Percentiles rank a stretch among this genome's conserved stretches.
Evolutionary conservation across 805 yeast genomes (phyloP).

Genomic region (Nakazawaea pomicola): DNA sequence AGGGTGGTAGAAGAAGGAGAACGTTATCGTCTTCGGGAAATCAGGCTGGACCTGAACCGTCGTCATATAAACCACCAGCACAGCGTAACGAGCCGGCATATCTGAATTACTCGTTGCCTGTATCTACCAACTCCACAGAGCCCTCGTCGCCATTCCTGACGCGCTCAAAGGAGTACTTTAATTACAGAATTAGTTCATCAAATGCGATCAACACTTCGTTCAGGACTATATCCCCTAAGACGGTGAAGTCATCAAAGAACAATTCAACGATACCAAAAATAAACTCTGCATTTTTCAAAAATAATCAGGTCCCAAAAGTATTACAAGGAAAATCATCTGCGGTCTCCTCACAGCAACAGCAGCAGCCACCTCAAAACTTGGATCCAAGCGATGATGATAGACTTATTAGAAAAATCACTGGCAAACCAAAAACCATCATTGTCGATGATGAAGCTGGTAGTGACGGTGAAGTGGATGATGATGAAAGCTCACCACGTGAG

Average conservation of each 20-base stretch:
- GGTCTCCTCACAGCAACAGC: no score
- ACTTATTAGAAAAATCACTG: slow-evolving; percentile 5
- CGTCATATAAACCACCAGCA: no score
- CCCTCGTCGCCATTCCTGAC: slow-evolving; percentile 8
- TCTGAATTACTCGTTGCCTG: slow-evolving; percentile 2
- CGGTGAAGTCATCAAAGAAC: not conserved
- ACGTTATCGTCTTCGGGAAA: no score
- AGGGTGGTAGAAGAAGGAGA: slow-evolving; percentile 1
- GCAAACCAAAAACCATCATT: not conserved
- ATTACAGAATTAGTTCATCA: not conserved
- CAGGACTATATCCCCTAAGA: not conserved
- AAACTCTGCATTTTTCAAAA: slow-evolving; percentile 5
- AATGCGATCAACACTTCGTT: not conserved
- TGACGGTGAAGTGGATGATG: not conserved
- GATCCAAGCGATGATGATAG: slow-evolving; percentile 10
- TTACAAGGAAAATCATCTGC: not conserved
- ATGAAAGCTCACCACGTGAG: no score
- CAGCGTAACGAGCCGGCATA: not conserved
- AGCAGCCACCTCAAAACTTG: not conserved
- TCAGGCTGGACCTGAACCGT: no score
- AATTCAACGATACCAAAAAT: not conserved
- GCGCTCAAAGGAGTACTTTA: slow-evolving; percentile 1
- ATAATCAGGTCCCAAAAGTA: slow-evolving; percentile 7
- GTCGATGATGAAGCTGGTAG: not conserved
- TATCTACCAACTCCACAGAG: slow-evolving; percentile 2